Conservation (phyloP, 2,329 filamentous ascomycete genomes). For the Colletotrichum sp. region DNA sequence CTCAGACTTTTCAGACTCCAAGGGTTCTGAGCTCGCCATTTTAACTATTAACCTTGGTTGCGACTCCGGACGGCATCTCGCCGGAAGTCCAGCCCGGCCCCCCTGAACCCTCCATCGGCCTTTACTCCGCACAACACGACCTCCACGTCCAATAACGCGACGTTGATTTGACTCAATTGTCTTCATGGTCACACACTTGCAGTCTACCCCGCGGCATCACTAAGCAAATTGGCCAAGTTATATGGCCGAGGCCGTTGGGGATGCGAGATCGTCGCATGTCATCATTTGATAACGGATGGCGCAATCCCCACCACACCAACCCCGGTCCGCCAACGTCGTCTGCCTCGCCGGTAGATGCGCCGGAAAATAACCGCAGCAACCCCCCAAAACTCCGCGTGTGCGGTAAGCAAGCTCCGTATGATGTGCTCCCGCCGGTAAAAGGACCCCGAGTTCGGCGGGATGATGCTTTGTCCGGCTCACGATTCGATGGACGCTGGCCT, state of each 20-base stretch:
- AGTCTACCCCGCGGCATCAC: conserved; percentile 7
- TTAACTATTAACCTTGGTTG: conserved; percentile 1
- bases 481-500: neutral
- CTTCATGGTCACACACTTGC: neutral
- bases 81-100: neutral
- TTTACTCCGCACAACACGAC: neutral
- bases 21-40: conserved; percentile 15
- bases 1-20: neutral
- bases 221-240: neutral
- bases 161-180: neutral
- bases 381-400: neutral
- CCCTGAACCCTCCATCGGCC: neutral
- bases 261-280: conserved; percentile 10
- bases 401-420: neutral
- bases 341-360: neutral
- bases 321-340: neutral
- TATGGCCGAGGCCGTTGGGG: conserved; percentile 1
- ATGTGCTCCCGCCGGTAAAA: neutral
- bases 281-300: conserved; percentile 23
- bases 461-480: neutral
- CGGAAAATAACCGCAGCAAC: neutral
- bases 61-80: neutral
- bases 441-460: neutral
- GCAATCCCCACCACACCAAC: conserved; percentile 12
- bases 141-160: neutral